Percentiles rank a stretch among this genome's conserved stretches.
Conservation (phyloP, 2,329 filamentous ascomycete species). For the Chaetothyriales sp. region DNA sequence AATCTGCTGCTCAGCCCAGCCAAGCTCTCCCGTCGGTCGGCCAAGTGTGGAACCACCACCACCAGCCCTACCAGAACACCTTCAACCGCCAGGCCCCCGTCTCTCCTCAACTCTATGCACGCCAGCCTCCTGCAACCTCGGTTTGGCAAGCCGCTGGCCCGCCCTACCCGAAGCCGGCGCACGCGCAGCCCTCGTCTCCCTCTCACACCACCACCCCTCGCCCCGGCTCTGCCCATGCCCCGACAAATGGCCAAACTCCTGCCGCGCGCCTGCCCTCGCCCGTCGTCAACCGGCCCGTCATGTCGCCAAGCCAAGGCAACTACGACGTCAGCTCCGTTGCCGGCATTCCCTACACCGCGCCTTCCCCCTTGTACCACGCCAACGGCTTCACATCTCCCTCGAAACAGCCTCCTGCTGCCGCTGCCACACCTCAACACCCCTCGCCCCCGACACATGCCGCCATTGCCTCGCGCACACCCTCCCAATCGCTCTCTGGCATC, state of each 20-base stretch:
- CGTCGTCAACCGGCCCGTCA: conserved; percentile 32
- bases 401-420: conserved; percentile 21
- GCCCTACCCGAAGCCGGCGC: neutral
- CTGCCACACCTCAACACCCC: conserved; percentile 28
- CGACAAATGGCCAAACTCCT: conserved; percentile 17
- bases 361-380: conserved; percentile 5
- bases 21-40: conserved; percentile 2
- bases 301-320: conserved; percentile 38
- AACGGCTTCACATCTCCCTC: conserved; percentile 17
- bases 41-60: neutral
- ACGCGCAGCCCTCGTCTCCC: conserved; percentile 2
- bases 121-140: neutral
- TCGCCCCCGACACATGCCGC: conserved; percentile 7
- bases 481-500: conserved; percentile 30
- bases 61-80: neutral
- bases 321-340: conserved; percentile 34
- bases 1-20: conserved; percentile 10
- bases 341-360: conserved; percentile 27
- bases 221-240: conserved; percentile 28
- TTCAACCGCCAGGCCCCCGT: neutral
- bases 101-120: neutral
- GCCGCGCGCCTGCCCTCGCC: conserved; percentile 23
- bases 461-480: conserved; percentile 6
- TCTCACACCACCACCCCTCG: conserved; percentile 19
- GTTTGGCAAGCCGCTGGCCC: neutral